phyloP scores from a whole-genome alignment of 2,329 filamentous ascomycete genomes.

The Venturia aucupariae region DNA sequence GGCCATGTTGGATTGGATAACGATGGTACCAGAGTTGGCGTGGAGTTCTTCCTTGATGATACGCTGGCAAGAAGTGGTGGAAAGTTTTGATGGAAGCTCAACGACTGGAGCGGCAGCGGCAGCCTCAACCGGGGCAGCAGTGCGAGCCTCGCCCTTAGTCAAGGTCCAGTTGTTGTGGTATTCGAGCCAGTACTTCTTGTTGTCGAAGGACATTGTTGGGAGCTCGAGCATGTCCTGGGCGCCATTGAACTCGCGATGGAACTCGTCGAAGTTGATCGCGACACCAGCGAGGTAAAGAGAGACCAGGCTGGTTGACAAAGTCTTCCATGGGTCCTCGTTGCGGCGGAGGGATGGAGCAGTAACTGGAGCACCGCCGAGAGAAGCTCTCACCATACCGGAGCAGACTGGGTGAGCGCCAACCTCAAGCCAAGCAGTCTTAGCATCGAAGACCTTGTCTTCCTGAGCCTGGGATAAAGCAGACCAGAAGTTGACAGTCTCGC shows the following conservation, averaged over 20 bases:
- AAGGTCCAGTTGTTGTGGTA: conserved; percentile 64
- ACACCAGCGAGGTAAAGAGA: conserved; percentile 54
- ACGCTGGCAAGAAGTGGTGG: conserved; percentile 56
- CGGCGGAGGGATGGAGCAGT: conserved; percentile 54
- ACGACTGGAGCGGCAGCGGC: conserved; percentile 30
- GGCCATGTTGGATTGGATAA: conserved; percentile 57
- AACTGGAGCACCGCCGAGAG: conserved; percentile 45
- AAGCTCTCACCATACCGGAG: conserved; percentile 57
- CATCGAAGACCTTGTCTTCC: conserved; percentile 49
- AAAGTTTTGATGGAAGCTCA: conserved; percentile 45
- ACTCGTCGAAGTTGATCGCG: conserved; percentile 61
- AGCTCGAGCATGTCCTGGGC: conserved; percentile 53
- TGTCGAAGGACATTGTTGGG: conserved; percentile 59
- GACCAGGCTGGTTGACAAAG: conserved; percentile 48
- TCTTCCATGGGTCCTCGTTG: conserved; percentile 55
- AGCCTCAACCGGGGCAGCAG: conserved; percentile 31
- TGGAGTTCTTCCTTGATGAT: conserved; percentile 55
- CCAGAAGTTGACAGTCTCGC: conserved; percentile 61
- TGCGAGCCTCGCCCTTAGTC: conserved; percentile 53
- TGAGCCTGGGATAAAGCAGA: conserved; percentile 52
- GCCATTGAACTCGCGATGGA: conserved; percentile 51
- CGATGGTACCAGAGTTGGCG: conserved; percentile 48
- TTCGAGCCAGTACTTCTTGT: conserved; percentile 64
- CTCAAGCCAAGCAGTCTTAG: conserved; percentile 62
- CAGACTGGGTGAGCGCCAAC: conserved; percentile 66